Conservation (phyloP, 2,329 filamentous ascomycete genomes). For the Colletotrichum sp. region DNA sequence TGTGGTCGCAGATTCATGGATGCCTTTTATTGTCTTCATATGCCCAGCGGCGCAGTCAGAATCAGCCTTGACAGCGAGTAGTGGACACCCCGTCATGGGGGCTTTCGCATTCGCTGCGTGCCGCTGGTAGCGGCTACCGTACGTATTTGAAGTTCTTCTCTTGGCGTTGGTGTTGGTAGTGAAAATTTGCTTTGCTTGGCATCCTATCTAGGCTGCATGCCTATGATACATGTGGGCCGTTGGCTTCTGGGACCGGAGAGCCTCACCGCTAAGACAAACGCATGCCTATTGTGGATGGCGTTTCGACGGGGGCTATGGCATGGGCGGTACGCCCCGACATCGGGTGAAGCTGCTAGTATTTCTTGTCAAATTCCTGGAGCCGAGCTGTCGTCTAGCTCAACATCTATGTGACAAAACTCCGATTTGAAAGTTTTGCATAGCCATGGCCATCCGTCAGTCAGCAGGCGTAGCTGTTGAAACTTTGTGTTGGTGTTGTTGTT, state of each 20-base stretch:
- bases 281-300: neutral
- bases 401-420: neutral
- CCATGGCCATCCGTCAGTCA: neutral
- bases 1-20: no score
- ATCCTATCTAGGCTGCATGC: neutral
- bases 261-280: neutral
- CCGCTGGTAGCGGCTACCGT: no score
- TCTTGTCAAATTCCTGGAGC: no score
- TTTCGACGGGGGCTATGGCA: neutral
- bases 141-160: no score
- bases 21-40: rapidly evolving
- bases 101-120: rapidly evolving
- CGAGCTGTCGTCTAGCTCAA: no score
- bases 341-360: rapidly evolving
- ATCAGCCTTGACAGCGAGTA: rapidly evolving
- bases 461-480: neutral
- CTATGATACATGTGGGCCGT: neutral
- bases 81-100: rapidly evolving
- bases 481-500: neutral
- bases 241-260: neutral
- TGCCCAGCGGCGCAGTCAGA: neutral
- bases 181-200: neutral
- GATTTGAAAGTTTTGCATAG: neutral
- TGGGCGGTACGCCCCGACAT: neutral
- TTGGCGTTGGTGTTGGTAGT: neutral